Base-by-base conservation (phyloP, 805 yeast species). In the Spathaspora gorwiae region DNA sequence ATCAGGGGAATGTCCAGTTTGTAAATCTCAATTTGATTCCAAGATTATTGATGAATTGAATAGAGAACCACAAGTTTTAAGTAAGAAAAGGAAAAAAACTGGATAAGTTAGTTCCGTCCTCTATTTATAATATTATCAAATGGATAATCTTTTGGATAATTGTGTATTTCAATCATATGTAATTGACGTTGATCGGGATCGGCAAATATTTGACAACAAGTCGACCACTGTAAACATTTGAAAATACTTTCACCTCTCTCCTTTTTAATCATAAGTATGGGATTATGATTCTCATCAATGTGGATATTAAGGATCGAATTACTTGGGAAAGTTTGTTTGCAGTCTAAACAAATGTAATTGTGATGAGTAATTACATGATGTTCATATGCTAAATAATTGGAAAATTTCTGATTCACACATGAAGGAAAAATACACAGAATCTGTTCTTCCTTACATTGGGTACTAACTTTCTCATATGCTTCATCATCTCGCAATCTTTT, bases 1-100 rank as follows among this genome's bases (percentile, higher is more conserved):
- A 0, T 72, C 72, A 37, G 78, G 78, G 39, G 70, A 64, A 47
- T 94, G 99, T 60, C 96, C 97, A 0, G 87, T 94, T 7, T 92
- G 99, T 63, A 85, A 78, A 47, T 83, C 95, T 5, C 70, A 70
- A 42, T 92, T 87, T 61, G 96, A 90, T 54, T 76, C 75, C 35
- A 70, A 66, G 45, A 79, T 84, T 3, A 65, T 89, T 30, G 72
- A 70, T 6, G 80, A 77, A 50, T 62, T 90, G 51, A 76, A 69
- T 53, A 71, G 79, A 47, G 80, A 75, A 47, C 92, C 95, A 1
- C 74, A 68, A n/a, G 77, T 82, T 7, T 56, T 65, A 4, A 57
- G 61, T 10, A 64, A 62, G 48, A 69, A 64, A 55, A 29, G 12
- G 32, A 65, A 59, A 45, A 46, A 73, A 69, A 53, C 31, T 64